Evolutionary conservation across 495 filamentous ascomycete species (phyloP).

Genomic region (Aspergillus carlsbadensis): DNA sequence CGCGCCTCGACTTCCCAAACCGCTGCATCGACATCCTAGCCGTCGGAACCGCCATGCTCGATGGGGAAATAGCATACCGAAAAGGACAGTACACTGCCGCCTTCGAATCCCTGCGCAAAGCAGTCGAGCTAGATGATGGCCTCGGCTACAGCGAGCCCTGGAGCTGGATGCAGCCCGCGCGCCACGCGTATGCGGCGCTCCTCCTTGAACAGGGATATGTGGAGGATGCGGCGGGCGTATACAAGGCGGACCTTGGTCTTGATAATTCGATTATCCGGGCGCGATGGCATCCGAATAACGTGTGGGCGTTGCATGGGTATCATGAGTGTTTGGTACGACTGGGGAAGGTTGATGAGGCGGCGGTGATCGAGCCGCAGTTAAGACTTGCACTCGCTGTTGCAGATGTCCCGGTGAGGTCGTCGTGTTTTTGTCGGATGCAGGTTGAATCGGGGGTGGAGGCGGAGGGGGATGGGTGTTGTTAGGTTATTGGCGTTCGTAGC

Average conservation of each 20-base stretch:
- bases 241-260: conserved; percentile 58
- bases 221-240: conserved; percentile 52
- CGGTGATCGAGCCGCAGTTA: conserved; percentile 47
- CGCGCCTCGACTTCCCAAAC: conserved; percentile 65
- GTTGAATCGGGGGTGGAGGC: too few species aligned
- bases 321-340: conserved; percentile 57
- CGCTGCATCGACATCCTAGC: conserved; percentile 56
- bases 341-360: conserved; percentile 47
- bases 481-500: too few species aligned
- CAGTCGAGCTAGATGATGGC: conserved; percentile 51
- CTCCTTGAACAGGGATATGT: conserved; percentile 57
- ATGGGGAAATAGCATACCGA: conserved; percentile 69
- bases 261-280: conserved; percentile 52
- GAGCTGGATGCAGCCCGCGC: conserved; percentile 65
- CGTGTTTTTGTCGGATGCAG: conserved; percentile 55
- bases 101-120: conserved; percentile 51
- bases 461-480: background rate
- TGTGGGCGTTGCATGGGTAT: conserved; percentile 64
- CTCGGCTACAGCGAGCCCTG: conserved; percentile 65
- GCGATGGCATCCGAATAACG: conserved; percentile 59
- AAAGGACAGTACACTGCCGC: conserved; percentile 52
- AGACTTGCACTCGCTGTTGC: conserved; percentile 49
- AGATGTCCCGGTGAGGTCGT: conserved; percentile 57
- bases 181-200: conserved; percentile 62
- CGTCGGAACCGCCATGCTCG: conserved; percentile 61